Evolutionary conservation across 2,329 filamentous ascomycete species (phyloP).

Genomic region (Aspergillus texensis): DNA sequence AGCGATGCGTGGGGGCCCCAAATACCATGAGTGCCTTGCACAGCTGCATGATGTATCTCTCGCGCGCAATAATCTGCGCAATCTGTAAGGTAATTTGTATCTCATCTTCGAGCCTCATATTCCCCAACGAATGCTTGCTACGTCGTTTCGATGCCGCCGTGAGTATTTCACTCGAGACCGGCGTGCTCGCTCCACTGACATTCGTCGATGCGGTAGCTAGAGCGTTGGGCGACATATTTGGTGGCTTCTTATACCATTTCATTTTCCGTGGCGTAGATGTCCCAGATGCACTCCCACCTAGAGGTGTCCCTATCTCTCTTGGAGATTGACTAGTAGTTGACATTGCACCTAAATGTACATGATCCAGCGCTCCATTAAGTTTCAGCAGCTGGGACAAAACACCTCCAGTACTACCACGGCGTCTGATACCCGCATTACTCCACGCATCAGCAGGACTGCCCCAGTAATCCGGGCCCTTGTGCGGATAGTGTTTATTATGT

Average conservation of each 20-base stretch:
- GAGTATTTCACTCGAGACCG: slow-evolving; percentile 30
- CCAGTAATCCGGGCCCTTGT: slow-evolving; percentile 1
- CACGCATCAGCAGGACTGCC: slow-evolving; percentile 13
- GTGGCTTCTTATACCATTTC: slow-evolving; percentile 40
- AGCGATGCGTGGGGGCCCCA: slow-evolving; percentile 84
- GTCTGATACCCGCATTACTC: slow-evolving; percentile 11
- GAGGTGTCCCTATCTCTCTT: slow-evolving; percentile 7
- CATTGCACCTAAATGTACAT: slow-evolving; percentile 8
- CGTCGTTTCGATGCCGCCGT: slow-evolving; percentile 32
- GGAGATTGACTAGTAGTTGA: slow-evolving; percentile 9
- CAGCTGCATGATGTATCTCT: slow-evolving; percentile 80
- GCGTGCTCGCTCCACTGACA: slow-evolving; percentile 33
- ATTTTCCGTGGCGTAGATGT: slow-evolving; percentile 20
- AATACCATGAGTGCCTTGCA: slow-evolving; percentile 87
- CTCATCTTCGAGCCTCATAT: slow-evolving; percentile 46
- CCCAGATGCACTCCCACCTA: slow-evolving; percentile 7
- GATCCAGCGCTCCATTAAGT: slow-evolving; percentile 23
- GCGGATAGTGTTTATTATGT: slow-evolving; percentile 6
- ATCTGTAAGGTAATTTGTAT: slow-evolving; percentile 64
- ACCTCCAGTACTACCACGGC: slow-evolving; percentile 31
- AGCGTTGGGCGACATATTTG: slow-evolving; percentile 28
- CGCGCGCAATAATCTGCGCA: slow-evolving; percentile 72
- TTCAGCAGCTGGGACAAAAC: slow-evolving; percentile 37
- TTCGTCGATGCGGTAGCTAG: slow-evolving; percentile 22
- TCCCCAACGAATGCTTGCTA: slow-evolving; percentile 18